phyloP scores from a whole-genome alignment of 306 rosid genomes.

The Adenanthera pavonina region DNA sequence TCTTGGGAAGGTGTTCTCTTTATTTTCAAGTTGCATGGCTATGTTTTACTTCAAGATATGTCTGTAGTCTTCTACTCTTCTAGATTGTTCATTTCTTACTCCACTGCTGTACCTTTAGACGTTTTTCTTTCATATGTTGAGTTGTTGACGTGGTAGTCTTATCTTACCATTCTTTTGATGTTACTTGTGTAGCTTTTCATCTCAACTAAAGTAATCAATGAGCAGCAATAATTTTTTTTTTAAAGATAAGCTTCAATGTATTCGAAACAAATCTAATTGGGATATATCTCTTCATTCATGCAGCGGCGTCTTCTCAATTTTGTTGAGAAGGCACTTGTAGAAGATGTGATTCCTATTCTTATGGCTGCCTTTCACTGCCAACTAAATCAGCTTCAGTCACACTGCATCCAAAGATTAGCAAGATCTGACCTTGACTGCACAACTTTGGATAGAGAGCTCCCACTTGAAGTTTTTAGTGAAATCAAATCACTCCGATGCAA shows the following conservation, averaged over 20 bases:
- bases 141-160: not conserved
- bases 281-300: constrained; percentile 46
- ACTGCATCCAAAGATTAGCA: constrained; percentile 73
- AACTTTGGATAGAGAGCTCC: constrained; percentile 79
- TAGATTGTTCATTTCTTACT: not conserved
- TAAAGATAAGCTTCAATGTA: not conserved
- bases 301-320: constrained; percentile 82
- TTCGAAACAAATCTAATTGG: constrained; percentile 27
- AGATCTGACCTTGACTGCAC: constrained; percentile 68
- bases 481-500: constrained; percentile 53
- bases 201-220: not conserved
- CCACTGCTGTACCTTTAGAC: not conserved
- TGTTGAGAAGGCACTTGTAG: constrained; percentile 83
- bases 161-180: not conserved
- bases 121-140: not conserved
- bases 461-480: constrained; percentile 53
- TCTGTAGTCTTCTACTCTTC: not conserved
- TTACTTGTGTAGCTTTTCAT: not conserved
- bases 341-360: constrained; percentile 83
- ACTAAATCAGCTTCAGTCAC: constrained; percentile 59
- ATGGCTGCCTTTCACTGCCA: constrained; percentile 69
- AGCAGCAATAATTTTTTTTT: not conserved
- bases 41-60: not conserved
- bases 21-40: not conserved
- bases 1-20: not conserved